Evolutionary conservation across 192 early-diverging fungal genomes (phyloP).

Genomic region (Coemansia guatemalensis): DNA sequence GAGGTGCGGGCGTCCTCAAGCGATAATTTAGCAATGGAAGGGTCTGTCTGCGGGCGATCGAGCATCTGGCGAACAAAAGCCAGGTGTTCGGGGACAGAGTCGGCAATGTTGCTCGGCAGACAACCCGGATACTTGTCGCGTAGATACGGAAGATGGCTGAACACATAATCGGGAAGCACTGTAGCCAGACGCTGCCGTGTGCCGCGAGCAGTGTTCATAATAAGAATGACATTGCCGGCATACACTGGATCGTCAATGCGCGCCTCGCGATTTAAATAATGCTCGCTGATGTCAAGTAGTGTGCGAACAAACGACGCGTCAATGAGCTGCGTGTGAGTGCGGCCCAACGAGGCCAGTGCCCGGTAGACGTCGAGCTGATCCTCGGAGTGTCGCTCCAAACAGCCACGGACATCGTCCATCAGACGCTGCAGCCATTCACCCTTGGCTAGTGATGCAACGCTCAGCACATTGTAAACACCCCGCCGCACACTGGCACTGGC

Average conservation of each 20-base stretch:
- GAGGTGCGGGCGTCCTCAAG: slow-evolving; percentile 4
- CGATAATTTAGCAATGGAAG: slow-evolving; percentile 2
- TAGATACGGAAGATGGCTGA: slow-evolving; percentile 73
- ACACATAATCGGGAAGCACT: slow-evolving; percentile 72
- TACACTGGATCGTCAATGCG: slow-evolving; percentile 68
- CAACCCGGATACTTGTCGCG: slow-evolving; percentile 61
- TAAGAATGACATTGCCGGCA: slow-evolving; percentile 71
- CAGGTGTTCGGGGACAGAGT: slow-evolving; percentile 24
- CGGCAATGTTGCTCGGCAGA: slow-evolving; percentile 25
- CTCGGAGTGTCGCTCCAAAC: slow-evolving; percentile 64
- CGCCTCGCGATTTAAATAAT: slow-evolving; percentile 69
- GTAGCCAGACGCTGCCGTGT: slow-evolving; percentile 53
- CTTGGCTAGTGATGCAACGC: slow-evolving; percentile 52
- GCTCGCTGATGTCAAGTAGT: slow-evolving; percentile 64
- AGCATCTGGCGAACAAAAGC: slow-evolving; percentile 41
- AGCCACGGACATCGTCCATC: slow-evolving; percentile 60
- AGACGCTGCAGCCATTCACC: slow-evolving; percentile 54
- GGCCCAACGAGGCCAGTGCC: slow-evolving; percentile 67
- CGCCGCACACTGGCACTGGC: slow-evolving; percentile 63
- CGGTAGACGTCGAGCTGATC: slow-evolving; percentile 70
- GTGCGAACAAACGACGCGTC: slow-evolving; percentile 50
- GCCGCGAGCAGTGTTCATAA: slow-evolving; percentile 69
- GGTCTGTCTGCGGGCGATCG: slow-evolving; percentile 19
- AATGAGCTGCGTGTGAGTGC: slow-evolving; percentile 53
- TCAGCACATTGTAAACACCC: slow-evolving; percentile 72